Percentiles rank a stretch among this genome's conserved stretches.
Conservation (phyloP, 1,139 yeast species). For the Sugiyamaella novakii region DNA sequence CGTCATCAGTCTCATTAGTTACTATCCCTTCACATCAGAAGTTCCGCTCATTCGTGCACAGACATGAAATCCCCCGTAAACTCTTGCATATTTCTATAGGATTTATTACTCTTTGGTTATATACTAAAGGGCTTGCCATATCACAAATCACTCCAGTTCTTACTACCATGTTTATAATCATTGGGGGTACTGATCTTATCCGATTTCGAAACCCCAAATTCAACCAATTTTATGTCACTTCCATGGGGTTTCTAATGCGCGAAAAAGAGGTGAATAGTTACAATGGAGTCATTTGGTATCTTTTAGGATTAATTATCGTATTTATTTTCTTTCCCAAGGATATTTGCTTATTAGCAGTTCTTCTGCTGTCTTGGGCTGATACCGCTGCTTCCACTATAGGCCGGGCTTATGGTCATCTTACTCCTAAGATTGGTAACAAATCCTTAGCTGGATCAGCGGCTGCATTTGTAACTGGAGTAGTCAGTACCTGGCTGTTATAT, state of each 20-base stretch:
- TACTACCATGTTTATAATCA: slow-evolving; percentile 52
- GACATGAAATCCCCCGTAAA: slow-evolving; percentile 89
- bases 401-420: slow-evolving; percentile 75
- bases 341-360: slow-evolving; percentile 70
- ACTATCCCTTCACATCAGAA: slow-evolving; percentile 41
- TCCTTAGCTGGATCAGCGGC: slow-evolving; percentile 89
- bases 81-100: slow-evolving; percentile 87
- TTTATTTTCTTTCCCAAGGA: slow-evolving; percentile 77
- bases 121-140: slow-evolving; percentile 61
- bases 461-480: slow-evolving; percentile 73
- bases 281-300: slow-evolving; percentile 86
- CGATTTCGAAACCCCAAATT: slow-evolving; percentile 63
- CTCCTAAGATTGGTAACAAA: slow-evolving; percentile 78
- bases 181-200: slow-evolving; percentile 66
- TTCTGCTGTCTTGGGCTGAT: slow-evolving; percentile 93
- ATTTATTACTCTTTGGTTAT: slow-evolving; percentile 69
- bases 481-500: slow-evolving; percentile 67
- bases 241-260: slow-evolving; percentile 80
- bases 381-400: slow-evolving; percentile 97
- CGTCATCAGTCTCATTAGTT: slow-evolving; percentile 17
- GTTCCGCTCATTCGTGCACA: slow-evolving; percentile 58
- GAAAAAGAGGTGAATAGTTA: slow-evolving; percentile 66
- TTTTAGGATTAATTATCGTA: slow-evolving; percentile 74
- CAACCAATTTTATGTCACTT: slow-evolving; percentile 64
- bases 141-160: slow-evolving; percentile 58